Conservation (phyloP, 2,329 filamentous ascomycete species). For the Elsinoe arachidis region DNA sequence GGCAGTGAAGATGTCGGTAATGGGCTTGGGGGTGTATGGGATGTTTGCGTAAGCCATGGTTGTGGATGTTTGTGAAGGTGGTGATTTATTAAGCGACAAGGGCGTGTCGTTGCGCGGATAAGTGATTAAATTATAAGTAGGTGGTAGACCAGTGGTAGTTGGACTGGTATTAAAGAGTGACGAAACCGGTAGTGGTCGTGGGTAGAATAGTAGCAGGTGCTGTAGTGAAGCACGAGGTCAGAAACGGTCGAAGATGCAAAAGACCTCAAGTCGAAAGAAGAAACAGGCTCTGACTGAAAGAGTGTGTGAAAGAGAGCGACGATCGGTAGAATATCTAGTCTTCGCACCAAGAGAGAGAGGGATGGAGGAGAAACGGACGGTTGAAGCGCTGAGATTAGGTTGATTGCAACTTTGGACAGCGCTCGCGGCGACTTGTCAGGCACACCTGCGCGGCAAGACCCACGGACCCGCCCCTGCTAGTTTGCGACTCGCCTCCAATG, state of each 20-base stretch:
- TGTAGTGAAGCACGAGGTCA: neutral
- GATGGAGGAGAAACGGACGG: conserved; percentile 8
- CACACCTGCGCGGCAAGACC: conserved; percentile 2
- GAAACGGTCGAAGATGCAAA: neutral
- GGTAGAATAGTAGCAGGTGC: neutral
- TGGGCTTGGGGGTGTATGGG: conserved; percentile 39
- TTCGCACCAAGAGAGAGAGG: neutral
- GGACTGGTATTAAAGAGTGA: conserved; percentile 4
- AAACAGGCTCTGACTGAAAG: conserved; percentile 6
- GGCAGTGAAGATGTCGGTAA: conserved; percentile 53
- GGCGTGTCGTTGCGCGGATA: conserved; percentile 4
- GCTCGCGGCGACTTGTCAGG: neutral
- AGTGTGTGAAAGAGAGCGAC: neutral
- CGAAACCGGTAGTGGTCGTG: conserved; percentile 2
- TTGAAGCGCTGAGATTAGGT: conserved; percentile 10
- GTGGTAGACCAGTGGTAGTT: neutral
- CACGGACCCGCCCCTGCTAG: neutral
- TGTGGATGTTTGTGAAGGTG: conserved; percentile 9
- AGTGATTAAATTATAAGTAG: conserved; percentile 12
- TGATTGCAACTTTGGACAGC: neutral
- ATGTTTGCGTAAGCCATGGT: conserved; percentile 30
- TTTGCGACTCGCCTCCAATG: neutral
- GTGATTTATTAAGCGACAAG: conserved; percentile 1
- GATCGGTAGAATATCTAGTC: conserved; percentile 11
- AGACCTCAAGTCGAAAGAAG: conserved; percentile 5